A percentile compares a stretch with the other conserved stretches of the same genome.
phyloP scores from a whole-genome alignment of 2,329 filamentous ascomycete genomes.

The Alternaria brassicicola region DNA sequence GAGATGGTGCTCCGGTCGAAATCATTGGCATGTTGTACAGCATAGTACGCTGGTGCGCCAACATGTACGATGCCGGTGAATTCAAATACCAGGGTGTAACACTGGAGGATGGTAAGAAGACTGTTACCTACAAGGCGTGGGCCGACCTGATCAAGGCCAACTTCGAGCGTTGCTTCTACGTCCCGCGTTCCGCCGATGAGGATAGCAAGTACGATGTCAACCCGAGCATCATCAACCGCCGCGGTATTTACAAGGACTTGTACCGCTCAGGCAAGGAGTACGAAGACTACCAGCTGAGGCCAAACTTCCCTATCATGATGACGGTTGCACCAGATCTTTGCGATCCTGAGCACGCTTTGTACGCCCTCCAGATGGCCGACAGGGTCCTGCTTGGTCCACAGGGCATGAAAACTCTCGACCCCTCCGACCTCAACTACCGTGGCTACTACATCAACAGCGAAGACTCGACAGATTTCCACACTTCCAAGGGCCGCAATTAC shows the following conservation, averaged over 20 bases:
- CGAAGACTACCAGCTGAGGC: constrained; percentile 94
- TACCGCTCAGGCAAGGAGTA: constrained; percentile 94
- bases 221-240: constrained; percentile 77
- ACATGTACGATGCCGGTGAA: constrained; percentile 69
- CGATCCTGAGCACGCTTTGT: constrained; percentile 75
- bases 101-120: constrained; percentile 61
- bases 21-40: constrained; percentile 95
- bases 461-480: constrained; percentile 88
- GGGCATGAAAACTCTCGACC: constrained; percentile 95
- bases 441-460: constrained; percentile 96
- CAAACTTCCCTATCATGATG: constrained; percentile 97
- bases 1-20: constrained; percentile 93
- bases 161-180: constrained; percentile 92
- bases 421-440: constrained; percentile 87
- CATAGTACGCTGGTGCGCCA: constrained; percentile 77
- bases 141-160: constrained; percentile 77
- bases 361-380: constrained; percentile 81
- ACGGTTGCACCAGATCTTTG: constrained; percentile 89
- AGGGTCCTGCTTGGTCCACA: constrained; percentile 79
- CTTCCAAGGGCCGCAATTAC: constrained; percentile 94
- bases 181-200: constrained; percentile 72
- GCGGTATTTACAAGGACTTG: constrained; percentile 97
- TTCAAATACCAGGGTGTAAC: constrained; percentile 78
- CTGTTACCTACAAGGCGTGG: constrained; percentile 78
- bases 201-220: constrained; percentile 83